Evolutionary conservation across 352 stramenopile genomes (phyloP).

Genomic region (Phytophthora litchii): DNA sequence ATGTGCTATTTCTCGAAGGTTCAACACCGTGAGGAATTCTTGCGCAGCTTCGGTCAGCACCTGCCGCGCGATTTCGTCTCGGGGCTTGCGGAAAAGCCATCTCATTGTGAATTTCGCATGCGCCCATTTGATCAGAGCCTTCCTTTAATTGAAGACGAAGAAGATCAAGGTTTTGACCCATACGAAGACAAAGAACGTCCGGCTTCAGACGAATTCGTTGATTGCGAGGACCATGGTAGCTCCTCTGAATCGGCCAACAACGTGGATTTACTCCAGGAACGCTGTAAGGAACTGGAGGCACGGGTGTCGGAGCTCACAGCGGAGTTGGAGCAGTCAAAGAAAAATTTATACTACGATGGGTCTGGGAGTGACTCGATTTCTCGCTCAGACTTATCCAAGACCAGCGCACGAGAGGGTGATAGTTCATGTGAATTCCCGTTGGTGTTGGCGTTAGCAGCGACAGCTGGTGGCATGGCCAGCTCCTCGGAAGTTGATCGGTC

Average conservation of each 20-base stretch:
- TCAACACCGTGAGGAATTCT: constrained; percentile 74
- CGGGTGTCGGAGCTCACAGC: constrained; percentile 64
- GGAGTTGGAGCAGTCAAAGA: constrained; percentile 78
- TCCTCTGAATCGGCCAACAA: constrained; percentile 34
- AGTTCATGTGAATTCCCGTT: constrained; percentile 86
- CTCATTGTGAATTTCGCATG: constrained; percentile 89
- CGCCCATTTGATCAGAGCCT: constrained; percentile 85
- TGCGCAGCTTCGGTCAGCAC: constrained; percentile 80
- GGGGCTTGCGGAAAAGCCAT: constrained; percentile 85
- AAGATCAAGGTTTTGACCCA: constrained; percentile 27
- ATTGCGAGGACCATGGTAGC: constrained; percentile 33
- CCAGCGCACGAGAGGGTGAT: constrained; percentile 62
- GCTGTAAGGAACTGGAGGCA: constrained; percentile 73
- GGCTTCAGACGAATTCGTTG: constrained; percentile 38
- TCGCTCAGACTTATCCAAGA: constrained; percentile 74
- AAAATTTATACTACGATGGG: constrained; percentile 71
- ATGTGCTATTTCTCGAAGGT: constrained; percentile 39
- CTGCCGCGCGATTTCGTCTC: constrained; percentile 83
- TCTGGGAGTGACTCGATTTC: constrained; percentile 72
- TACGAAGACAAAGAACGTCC: constrained; percentile 41
- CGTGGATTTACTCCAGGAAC: constrained; percentile 62
- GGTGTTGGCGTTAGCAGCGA: constrained; percentile 77
- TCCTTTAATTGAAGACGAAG: constrained; percentile 64
- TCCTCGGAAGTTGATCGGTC: constrained; percentile 70
- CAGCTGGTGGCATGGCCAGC: constrained; percentile 71